Conservation (phyloP, 495 filamentous ascomycete species). For the Diplogelasinospora grovesii region DNA sequence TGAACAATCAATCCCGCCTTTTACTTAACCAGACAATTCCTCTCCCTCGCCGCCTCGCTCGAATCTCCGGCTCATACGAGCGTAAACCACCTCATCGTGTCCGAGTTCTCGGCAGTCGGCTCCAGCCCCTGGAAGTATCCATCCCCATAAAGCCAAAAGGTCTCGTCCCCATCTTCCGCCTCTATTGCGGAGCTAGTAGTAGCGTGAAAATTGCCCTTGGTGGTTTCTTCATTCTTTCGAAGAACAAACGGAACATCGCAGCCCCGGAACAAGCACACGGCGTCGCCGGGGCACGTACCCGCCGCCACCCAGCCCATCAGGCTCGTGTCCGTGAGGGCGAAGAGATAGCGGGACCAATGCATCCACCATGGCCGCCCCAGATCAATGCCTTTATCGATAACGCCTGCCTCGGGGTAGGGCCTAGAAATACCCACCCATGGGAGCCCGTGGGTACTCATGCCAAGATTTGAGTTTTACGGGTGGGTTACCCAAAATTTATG, state of each 20-base stretch:
- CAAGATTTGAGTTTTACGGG: too few species aligned
- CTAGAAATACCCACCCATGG: too few species aligned
- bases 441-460: too few species aligned
- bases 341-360: neutral
- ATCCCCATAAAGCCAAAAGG: slow-evolving; percentile 2
- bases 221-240: slow-evolving; percentile 2
- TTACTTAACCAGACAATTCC: too few species aligned
- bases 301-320: neutral
- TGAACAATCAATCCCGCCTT: too few species aligned
- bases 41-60: too few species aligned
- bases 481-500: too few species aligned
- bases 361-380: neutral
- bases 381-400: neutral
- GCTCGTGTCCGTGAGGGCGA: neutral
- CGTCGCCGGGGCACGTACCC: neutral
- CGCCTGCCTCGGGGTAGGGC: too few species aligned
- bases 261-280: slow-evolving; percentile 2
- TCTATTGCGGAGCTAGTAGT: too few species aligned
- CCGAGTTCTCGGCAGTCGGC: neutral
- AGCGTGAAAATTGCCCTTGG: too few species aligned
- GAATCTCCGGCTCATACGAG: slow-evolving; percentile 12
- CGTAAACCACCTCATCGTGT: neutral
- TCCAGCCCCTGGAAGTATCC: neutral
- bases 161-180: too few species aligned
- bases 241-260: slow-evolving; percentile 2